phyloP scores from a whole-genome alignment of 1,139 yeast genomes.

The Geotrichum phurueaensis region DNA sequence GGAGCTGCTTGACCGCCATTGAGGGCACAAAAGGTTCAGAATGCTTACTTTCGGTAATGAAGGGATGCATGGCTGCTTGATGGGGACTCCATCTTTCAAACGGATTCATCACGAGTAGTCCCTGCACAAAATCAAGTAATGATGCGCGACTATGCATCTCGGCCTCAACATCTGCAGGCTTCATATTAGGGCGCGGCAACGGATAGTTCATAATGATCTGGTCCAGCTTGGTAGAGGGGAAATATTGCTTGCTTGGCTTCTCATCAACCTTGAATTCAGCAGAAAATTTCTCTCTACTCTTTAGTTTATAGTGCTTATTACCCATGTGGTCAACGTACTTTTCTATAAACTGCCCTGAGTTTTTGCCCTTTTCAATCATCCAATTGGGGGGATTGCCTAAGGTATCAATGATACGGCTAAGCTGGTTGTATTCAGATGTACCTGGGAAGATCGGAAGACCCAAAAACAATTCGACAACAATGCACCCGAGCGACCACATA shows the following conservation, averaged over 20 bases:
- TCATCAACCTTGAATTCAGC: conserved; percentile 54
- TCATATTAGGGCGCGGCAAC: conserved; percentile 68
- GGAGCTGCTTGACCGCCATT: conserved; percentile 11
- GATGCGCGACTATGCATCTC: conserved; percentile 70
- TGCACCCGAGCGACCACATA: conserved; percentile 98
- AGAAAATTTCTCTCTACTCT: conserved; percentile 55
- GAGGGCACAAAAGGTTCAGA: conserved; percentile 35
- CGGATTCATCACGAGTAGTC: conserved; percentile 79
- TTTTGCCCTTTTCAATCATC: conserved; percentile 95
- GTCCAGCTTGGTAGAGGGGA: conserved; percentile 61
- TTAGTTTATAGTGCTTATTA: conserved; percentile 42
- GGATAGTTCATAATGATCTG: conserved; percentile 75
- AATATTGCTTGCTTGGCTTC: conserved; percentile 78
- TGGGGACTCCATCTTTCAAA: conserved; percentile 95
- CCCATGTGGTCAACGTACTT: conserved; percentile 38
- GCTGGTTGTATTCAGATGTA: conserved; percentile 85
- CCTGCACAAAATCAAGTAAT: conserved; percentile 70
- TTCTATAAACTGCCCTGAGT: conserved; percentile 63
- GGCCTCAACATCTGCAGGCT: conserved; percentile 43
- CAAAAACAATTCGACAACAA: conserved; percentile 83
- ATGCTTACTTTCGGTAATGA: conserved; percentile 48
- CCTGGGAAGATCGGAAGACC: conserved; percentile 97
- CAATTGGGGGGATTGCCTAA: conserved; percentile 86
- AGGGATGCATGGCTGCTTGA: conserved; percentile 89
- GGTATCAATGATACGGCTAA: conserved; percentile 75